Evolutionary conservation across 805 yeast species (phyloP), one percentile per base, ranked within the genome.

Genomic region (Myxozyma neglecta): DNA sequence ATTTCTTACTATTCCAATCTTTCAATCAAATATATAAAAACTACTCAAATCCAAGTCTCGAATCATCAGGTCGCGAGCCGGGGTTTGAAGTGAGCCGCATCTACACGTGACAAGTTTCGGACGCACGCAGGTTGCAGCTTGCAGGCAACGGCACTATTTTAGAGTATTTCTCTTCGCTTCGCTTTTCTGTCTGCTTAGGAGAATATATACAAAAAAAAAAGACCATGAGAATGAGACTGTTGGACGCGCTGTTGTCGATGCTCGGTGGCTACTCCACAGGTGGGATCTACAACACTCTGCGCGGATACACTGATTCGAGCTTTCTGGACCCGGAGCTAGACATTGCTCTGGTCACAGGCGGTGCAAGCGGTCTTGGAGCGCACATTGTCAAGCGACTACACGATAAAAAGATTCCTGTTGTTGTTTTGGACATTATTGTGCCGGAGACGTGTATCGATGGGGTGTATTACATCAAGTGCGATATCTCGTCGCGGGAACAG

Each of bases 331-430:
- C 67, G n/a, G 66, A 54, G 52, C 39, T 64, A 2, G 96, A 89
- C 69, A 77, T 87, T 13, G 88, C 85, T 0, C 73, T 91, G 4
- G 77, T 92, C 20, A 92, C 97, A 0, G 97, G 98, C 0, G 98
- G 97, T 0, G 71, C 83, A 2, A 77, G 83, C 0, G 98, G 97
- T 0, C 77, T 93, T 11, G 97, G 97, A 0, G 77, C 76, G 45
- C 88, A 84, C 64, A 65, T 92, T 3, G 90, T 81, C 0, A 65
- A 68, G 14, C 70, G 71, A 29, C 80, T 92, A 60, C 73, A 75
- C 6, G 68, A 67, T 8, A 71, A 75, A n/a, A 79, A 77, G 0
- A 81, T 83, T 5, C 80, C 74, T 32, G 87, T 89, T 0, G 84
- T 88, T 1, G 88, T 88, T 0, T 76, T 89, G 46, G 97, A 92